Evolutionary conservation across 768 basidiomycete genomes (phyloP).

Genomic region (Lactarius quietus): DNA sequence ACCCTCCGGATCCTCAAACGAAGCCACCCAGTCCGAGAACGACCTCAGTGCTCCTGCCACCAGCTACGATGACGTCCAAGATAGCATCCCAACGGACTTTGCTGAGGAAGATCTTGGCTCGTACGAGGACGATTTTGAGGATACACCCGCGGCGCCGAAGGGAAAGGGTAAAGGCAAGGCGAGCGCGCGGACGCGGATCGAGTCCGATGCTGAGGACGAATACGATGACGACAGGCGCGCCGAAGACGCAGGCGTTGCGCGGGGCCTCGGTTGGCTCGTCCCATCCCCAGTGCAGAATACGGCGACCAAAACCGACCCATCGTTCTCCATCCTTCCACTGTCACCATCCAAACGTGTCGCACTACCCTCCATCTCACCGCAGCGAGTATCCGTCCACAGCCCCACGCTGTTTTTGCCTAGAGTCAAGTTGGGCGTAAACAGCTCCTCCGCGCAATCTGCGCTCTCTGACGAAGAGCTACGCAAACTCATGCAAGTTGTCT

Average conservation of each 20-base stretch:
- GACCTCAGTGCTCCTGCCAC: constrained; percentile 5
- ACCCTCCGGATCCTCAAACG: constrained; percentile 1
- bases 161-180: constrained; percentile 7
- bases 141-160: constrained; percentile 1
- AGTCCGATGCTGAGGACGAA: constrained; percentile 15
- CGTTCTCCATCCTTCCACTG: constrained; percentile 17
- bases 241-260: background rate
- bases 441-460: background rate
- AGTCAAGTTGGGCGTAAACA: background rate
- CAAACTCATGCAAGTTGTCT: background rate
- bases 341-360: constrained; percentile 8
- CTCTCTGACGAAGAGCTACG: constrained; percentile 9
- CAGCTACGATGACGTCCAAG: constrained; percentile 15
- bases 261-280: background rate
- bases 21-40: constrained; percentile 3
- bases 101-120: constrained; percentile 15
- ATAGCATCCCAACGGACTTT: constrained; percentile 8
- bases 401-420: background rate
- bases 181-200: constrained; percentile 12
- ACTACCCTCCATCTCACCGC: background rate
- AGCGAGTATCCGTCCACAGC: background rate
- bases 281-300: constrained; percentile 2
- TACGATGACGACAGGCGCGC: constrained; percentile 3
- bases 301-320: constrained; percentile 5
- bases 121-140: constrained; percentile 16